Evolutionary conservation across 805 yeast genomes (phyloP).

Genomic region (Yamadazyma phyllophila): DNA sequence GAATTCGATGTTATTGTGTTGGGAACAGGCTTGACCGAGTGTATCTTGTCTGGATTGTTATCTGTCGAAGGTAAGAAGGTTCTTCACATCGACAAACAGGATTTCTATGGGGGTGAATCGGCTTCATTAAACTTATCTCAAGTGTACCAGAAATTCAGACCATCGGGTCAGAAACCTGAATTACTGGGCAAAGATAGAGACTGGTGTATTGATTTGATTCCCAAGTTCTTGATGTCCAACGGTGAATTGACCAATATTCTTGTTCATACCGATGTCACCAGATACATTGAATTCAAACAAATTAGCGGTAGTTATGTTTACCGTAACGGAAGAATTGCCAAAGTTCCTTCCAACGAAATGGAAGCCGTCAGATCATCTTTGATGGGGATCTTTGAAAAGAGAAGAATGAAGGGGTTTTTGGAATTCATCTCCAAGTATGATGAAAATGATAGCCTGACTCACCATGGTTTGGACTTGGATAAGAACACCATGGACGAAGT

Average conservation of each 20-base stretch:
- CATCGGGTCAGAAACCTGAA: conserved; percentile 63
- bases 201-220: conserved; percentile 97
- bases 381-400: conserved; percentile 94
- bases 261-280: conserved; percentile 92
- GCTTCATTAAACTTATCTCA: conserved; percentile 77
- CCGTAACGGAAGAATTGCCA: conserved; percentile 85
- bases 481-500: conserved; percentile 88
- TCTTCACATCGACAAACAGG: conserved; percentile 92
- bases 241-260: conserved; percentile 96
- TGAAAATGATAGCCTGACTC: conserved; percentile 77
- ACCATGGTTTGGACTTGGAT: conserved; percentile 83
- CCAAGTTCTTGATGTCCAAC: conserved; percentile 95
- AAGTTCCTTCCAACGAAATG: conserved; percentile 87
- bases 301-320: conserved; percentile 94
- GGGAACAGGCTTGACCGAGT: conserved; percentile 95
- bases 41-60: conserved; percentile 87
- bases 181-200: conserved; percentile 89
- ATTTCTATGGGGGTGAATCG: conserved; percentile 92
- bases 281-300: conserved; percentile 94
- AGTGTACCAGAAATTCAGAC: conserved; percentile 80
- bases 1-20: conserved; percentile 94
- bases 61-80: conserved; percentile 99
- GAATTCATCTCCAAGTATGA: conserved; percentile 82
- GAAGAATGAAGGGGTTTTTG: conserved; percentile 88
- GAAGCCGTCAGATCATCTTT: conserved; percentile 91